Conservation (phyloP, 176 grass and related monocot species). For the Poa annua region DNA sequence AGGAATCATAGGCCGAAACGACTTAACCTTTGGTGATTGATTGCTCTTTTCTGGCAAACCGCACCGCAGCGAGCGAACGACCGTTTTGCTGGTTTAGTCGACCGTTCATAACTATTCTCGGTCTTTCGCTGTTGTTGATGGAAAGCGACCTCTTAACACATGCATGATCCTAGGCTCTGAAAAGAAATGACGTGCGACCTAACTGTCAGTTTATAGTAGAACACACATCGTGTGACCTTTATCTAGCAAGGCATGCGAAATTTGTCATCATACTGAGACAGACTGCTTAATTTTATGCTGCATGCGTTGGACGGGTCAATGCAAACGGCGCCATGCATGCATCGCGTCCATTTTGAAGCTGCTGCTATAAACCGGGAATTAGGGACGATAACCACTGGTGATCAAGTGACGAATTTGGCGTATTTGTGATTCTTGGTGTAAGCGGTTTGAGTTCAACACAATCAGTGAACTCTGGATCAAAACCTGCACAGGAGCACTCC, state of each 20-base stretch:
- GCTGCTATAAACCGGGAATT: not conserved
- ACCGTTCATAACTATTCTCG: not conserved
- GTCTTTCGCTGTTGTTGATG: not conserved
- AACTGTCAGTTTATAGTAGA: not conserved
- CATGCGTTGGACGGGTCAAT: too few relatives aligned
- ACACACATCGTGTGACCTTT: too few relatives aligned
- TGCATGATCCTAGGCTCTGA: not conserved
- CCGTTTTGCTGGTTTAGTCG: constrained; percentile 4
- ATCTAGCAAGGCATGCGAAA: not conserved
- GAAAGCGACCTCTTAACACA: constrained; percentile 39
- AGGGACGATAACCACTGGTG: not conserved
- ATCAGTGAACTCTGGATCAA: not conserved
- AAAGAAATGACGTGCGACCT: constrained; percentile 31
- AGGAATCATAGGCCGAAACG: too few relatives aligned
- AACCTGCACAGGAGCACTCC: not conserved
- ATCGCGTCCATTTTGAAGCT: not conserved
- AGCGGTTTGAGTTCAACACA: not conserved
- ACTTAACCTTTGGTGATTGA: too few relatives aligned
- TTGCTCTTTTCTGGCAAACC: not conserved
- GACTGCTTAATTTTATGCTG: not conserved
- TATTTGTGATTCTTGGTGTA: not conserved
- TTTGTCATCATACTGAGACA: not conserved
- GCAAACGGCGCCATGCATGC: not conserved
- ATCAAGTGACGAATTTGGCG: not conserved
- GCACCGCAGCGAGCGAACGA: not conserved